Base-by-base conservation (phyloP, 78 protist species). In the Neovahlkampfia damariscottae region DNA sequence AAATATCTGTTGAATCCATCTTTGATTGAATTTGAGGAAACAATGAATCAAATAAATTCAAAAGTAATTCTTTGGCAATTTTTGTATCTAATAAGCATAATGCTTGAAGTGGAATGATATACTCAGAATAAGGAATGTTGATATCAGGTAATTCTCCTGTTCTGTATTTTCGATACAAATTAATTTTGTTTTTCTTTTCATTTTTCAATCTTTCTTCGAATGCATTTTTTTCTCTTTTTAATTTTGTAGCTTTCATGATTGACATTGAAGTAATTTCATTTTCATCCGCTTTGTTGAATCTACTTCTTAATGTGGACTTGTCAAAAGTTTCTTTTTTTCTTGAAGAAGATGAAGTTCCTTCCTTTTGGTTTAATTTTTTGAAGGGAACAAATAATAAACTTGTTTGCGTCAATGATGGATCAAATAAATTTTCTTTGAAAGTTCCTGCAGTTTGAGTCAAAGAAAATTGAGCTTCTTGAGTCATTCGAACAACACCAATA, bases 71-170 rank as follows among this genome's bases (percentile, higher is more conserved):
- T 27, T 76, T 69, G 0, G 84, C 79, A n/a, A 59, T 0, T 2
- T 4, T 10, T 6, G 66, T 7, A 66, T 81, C 84, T 40, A 38
- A 31, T 19, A 67, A 40, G 73, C 38, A 4, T 41, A 73, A 68
- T 40, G 80, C 79, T 10, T 74, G 74, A 62, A 73, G 34, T 28
- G 79, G 79, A 38, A 5, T 38, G 10, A 81, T 1, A 35, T 74
- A 7, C 31, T 37, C 66, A 5, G 37, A 30, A 9, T 9, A 40
- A 28, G 80, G 8, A 32, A 81, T 36, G 38, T 41, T 40, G 6
- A 81, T 27, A 71, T 81, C 84, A 29, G 84, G 84, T 19, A 81
- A 32, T 72, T 81, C 84, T 59, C 84, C 84, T 0, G 0, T 1
- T 27, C 59, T 27, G 79, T 81, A 81, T 34, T 32, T 0, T 0